Evolutionary conservation across 83 land plant species (phyloP).

Genomic region (Thuja plicata): DNA sequence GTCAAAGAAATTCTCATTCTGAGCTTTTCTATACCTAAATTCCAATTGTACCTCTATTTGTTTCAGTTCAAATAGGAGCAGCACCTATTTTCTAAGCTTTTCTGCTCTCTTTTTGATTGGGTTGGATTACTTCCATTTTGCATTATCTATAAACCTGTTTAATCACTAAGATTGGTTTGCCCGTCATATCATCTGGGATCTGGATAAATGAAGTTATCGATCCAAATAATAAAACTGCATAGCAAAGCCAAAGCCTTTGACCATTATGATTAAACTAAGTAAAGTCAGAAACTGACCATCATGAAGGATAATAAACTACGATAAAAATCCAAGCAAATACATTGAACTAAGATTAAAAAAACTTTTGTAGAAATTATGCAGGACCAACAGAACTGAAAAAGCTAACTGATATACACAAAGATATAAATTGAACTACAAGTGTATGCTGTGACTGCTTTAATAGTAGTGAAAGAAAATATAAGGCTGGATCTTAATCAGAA

Average conservation of each 20-base stretch:
- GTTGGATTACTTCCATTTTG: no score
- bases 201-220: neutral
- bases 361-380: neutral
- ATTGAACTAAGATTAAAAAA: neutral
- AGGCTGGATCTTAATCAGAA: neutral
- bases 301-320: neutral
- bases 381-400: neutral
- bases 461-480: neutral
- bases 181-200: no score
- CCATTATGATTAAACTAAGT: neutral
- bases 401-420: neutral
- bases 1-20: no score
- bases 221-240: neutral
- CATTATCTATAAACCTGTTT: no score
- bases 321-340: neutral
- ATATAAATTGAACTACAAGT: neutral
- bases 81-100: no score
- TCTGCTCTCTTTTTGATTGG: no score
- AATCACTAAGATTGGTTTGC: no score
- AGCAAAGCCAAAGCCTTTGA: neutral
- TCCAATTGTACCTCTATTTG: no score
- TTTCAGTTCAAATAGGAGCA: no score
- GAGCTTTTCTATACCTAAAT: no score
- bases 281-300: neutral
- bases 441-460: neutral